A percentile compares a stretch with the other conserved stretches of the same genome.
These are phyloP conservation scores for Cladobotryum mycophilum DNA, from an alignment of 2,329 filamentous ascomycete genomes.

Conservation along the genomic window DNA sequence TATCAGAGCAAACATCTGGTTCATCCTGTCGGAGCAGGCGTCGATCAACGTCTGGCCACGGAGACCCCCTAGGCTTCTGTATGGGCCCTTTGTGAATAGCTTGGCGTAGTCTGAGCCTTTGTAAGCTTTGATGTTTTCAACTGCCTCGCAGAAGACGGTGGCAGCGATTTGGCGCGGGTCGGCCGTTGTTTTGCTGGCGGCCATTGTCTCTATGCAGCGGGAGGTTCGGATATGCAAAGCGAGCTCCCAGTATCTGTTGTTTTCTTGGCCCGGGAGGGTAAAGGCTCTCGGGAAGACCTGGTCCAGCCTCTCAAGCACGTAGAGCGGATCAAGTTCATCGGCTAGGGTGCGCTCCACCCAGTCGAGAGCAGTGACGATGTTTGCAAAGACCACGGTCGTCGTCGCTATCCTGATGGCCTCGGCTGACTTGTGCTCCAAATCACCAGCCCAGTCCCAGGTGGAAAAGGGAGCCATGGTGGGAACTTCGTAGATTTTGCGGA, in stretches of 20 bases:
- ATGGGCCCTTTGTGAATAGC: slow-evolving; percentile 19
- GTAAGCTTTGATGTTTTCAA: neutral
- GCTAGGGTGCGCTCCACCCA: slow-evolving; percentile 15
- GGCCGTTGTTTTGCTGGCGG: slow-evolving; percentile 3
- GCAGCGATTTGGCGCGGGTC: slow-evolving; percentile 19
- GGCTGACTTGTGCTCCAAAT: slow-evolving; percentile 1
- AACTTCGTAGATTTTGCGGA: slow-evolving; percentile 21
- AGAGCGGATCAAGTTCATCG: slow-evolving; percentile 12
- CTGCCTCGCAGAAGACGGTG: slow-evolving; percentile 24
- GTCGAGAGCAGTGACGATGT: slow-evolving; percentile 30
- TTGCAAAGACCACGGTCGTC: slow-evolving; percentile 25
- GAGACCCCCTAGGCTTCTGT: slow-evolving; percentile 19
- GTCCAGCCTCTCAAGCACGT: slow-evolving; percentile 28
- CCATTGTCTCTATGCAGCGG: slow-evolving; percentile 25
- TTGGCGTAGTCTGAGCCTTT: neutral
- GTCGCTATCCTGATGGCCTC: slow-evolving; percentile 1
- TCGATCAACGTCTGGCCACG: slow-evolving; percentile 12
- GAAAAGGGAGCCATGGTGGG: slow-evolving; percentile 21
- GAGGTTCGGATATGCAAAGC: slow-evolving; percentile 33
- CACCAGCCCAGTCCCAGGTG: slow-evolving; percentile 17
- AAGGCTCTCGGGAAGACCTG: slow-evolving; percentile 25
- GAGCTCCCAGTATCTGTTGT: slow-evolving; percentile 15
- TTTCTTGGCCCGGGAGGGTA: slow-evolving; percentile 10
- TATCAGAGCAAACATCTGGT: slow-evolving; percentile 8
- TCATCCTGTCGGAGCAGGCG: slow-evolving; percentile 20